Percentiles rank a stretch among this genome's conserved stretches.
These are phyloP conservation scores for Cyamopsis tetragonoloba DNA, from an alignment of 306 rosid species.

Conservation along the genomic window DNA sequence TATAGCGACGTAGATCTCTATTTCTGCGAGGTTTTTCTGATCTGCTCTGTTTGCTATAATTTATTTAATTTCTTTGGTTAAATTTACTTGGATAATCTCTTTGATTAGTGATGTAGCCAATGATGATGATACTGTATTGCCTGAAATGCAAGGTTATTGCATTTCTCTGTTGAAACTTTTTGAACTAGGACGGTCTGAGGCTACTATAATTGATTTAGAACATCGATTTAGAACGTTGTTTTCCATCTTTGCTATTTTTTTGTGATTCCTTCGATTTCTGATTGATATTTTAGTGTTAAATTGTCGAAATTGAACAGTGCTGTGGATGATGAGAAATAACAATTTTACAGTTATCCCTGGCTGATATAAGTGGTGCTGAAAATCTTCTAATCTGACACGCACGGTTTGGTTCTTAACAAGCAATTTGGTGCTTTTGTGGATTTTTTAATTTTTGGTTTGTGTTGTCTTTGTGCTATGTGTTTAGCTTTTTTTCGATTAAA, in stretches of 20 bases:
- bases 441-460: background rate
- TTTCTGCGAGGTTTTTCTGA: background rate
- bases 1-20: background rate
- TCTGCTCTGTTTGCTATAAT: background rate
- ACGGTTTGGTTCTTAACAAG: background rate
- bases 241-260: background rate
- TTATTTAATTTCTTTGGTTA: too few species aligned
- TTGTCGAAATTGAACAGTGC: background rate
- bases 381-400: constrained; percentile 60
- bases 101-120: constrained; percentile 24
- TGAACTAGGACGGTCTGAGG: constrained; percentile 99
- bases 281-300: background rate
- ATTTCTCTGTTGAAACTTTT: constrained; percentile 40
- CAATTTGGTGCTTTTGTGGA: background rate
- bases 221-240: too few species aligned
- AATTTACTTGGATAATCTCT: too few species aligned
- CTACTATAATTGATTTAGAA: constrained; percentile 6
- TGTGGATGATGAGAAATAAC: constrained; percentile 61
- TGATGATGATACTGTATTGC: constrained; percentile 39
- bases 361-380: constrained; percentile 67
- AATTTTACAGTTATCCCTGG: constrained; percentile 89
- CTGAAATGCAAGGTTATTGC: constrained; percentile 48
- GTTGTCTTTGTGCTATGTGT: too few species aligned
- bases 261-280: background rate
- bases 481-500: too few species aligned